Base-by-base conservation (phyloP, 2,329 filamentous ascomycete genomes). In the Bipolaris sorokiniana region DNA sequence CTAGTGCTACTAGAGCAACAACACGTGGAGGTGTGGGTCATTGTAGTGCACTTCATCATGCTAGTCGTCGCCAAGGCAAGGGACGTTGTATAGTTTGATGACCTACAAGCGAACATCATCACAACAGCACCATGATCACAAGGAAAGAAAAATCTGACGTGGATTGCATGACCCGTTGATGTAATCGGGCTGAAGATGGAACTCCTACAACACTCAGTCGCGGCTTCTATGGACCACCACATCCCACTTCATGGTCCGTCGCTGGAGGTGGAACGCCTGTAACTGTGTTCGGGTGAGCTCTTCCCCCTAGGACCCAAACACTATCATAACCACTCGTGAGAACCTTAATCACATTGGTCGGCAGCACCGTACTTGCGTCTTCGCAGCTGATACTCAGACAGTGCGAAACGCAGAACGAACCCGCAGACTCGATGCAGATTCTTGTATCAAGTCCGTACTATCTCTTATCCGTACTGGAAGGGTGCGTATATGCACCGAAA, bases 31-130 rank as follows among this genome's bases (percentile, higher is more conserved):
- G 66, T 70, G 16, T 72, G 69, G 67, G 62, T 70, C 2, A 61
- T 73, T 7, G 40, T 72, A 15, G 68, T 71, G 22, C 71, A 72
- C 58, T 71, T 64, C 41, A 69, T 61, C 3, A 66, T 74, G 2
- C 54, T 70, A 3, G 55, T 49, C 22, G 62, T 65, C 37, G 40
- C 64, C 11, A 34, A 51, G n/a, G 42, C 65, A 9, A 34, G 48
- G n/a, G 45, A 45, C 1, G 23, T 66, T 3, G 62, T 11, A 58
- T 75, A 67, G 67, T 40, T 72, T 15, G 58, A 70, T 7, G 55
- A 58, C 5, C 54, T 66, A 15, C 62, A 62, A 23, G 41, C 37
- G 3, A 67, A 64, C 37, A 60, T 70, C 15, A 42, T 70, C 10
- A 44, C 58, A 11, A 58, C 66, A 23, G 65, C 69, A 23, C 70